These are phyloP conservation scores for Aspergillus wentii DNA, from an alignment of 495 filamentous ascomycete genomes.

Conservation along the genomic window DNA sequence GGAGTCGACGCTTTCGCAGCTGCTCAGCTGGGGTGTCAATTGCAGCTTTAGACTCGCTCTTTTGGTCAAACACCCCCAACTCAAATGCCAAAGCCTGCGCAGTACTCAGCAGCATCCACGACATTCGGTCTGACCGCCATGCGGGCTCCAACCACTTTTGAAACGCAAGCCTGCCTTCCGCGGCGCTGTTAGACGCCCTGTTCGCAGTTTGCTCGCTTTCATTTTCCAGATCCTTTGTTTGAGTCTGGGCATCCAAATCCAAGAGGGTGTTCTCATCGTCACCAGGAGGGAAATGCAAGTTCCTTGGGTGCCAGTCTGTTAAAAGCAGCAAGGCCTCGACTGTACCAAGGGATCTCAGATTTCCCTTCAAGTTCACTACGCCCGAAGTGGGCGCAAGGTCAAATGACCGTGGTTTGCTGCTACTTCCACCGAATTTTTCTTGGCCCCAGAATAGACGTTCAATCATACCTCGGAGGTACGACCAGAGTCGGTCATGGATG, in stretches of 20 bases:
- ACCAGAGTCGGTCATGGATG: conserved; percentile 96
- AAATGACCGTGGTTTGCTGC: conserved; percentile 58
- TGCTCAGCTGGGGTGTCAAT: conserved; percentile 63
- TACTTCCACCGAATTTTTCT: conserved; percentile 86
- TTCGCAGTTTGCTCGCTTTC: conserved; percentile 28
- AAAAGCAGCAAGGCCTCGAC: conserved; percentile 90
- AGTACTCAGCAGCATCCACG: conserved; percentile 94
- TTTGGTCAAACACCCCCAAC: conserved; percentile 88
- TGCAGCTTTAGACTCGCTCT: conserved; percentile 43
- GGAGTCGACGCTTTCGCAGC: conserved; percentile 73
- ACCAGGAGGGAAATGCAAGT: conserved; percentile 89
- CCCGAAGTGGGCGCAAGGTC: conserved; percentile 58
- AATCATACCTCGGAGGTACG: conserved; percentile 88
- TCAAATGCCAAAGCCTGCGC: conserved; percentile 88
- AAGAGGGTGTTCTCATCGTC: conserved; percentile 67
- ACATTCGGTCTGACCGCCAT: conserved; percentile 96
- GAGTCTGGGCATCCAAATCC: conserved; percentile 41
- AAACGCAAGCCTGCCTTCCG: conserved; percentile 59
- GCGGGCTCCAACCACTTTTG: conserved; percentile 94
- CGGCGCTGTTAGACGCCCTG: conserved; percentile 41
- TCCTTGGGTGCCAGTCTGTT: conserved; percentile 94
- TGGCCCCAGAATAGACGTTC: conserved; percentile 93
- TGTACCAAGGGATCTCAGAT: conserved; percentile 83
- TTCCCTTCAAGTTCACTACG: conserved; percentile 54
- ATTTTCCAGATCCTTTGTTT: conserved; percentile 28